Conservation (phyloP, 1,139 yeast genomes). For the Hansenula anomala region DNA sequence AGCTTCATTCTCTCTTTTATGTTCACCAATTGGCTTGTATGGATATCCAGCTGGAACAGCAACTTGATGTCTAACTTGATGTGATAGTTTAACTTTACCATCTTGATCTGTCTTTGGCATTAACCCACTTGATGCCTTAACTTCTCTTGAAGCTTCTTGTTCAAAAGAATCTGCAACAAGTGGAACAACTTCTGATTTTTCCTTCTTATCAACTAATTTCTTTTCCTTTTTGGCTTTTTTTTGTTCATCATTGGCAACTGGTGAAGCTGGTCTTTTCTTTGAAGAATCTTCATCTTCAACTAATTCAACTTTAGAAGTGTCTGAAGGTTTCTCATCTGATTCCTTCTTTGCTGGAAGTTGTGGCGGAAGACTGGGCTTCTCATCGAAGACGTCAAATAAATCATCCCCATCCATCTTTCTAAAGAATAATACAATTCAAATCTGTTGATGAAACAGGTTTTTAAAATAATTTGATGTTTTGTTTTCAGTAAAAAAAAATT, state of each 20-base stretch:
- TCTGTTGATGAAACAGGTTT: too few relatives aligned
- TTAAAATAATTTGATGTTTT: too few relatives aligned
- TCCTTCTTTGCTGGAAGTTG: slow-evolving; percentile 11
- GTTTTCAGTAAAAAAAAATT: too few relatives aligned
- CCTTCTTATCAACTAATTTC: slow-evolving; percentile 29
- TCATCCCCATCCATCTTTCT: slow-evolving; percentile 38
- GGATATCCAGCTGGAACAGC: slow-evolving; percentile 92
- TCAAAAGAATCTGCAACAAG: slow-evolving; percentile 88
- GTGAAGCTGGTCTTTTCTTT: slow-evolving; percentile 21
- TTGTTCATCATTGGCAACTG: slow-evolving; percentile 10
- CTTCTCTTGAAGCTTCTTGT: slow-evolving; percentile 87
- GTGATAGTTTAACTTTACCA: slow-evolving; percentile 68
- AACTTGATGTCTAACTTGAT: slow-evolving; percentile 96
- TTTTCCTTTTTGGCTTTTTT: slow-evolving; percentile 27
- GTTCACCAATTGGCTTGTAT: slow-evolving; percentile 84
- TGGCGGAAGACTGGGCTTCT: slow-evolving; percentile 40
- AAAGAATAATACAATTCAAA: too few relatives aligned
- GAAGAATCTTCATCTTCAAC: slow-evolving; percentile 10
- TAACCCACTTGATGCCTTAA: slow-evolving; percentile 73
- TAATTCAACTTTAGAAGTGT: too few relatives aligned
- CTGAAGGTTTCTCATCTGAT: slow-evolving; percentile 7
- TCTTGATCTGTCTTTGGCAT: slow-evolving; percentile 37
- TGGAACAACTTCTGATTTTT: slow-evolving; percentile 41
- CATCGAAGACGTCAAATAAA: slow-evolving; percentile 66
- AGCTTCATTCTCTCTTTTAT: slow-evolving; percentile 69